Percentiles rank a stretch among this genome's conserved stretches.
Evolutionary conservation across 306 rosid genomes (phyloP).

Genomic region (Quercus robur): DNA sequence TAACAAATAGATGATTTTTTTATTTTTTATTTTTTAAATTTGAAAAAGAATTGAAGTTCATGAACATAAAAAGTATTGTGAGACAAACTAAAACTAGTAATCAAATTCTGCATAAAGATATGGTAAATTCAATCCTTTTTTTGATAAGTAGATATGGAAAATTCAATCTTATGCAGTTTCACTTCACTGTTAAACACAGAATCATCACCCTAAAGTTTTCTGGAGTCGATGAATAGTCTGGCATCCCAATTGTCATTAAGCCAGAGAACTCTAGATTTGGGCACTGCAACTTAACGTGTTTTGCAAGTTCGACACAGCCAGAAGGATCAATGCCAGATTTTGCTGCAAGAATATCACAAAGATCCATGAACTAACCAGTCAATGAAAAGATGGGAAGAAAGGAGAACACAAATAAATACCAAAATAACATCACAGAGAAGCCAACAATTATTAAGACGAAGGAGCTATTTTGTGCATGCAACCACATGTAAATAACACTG

Average conservation of each 20-base stretch:
- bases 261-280: slow-evolving; percentile 49
- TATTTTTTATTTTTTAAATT: too few species aligned
- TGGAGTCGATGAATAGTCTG: slow-evolving; percentile 49
- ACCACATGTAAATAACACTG: background rate
- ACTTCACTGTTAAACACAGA: background rate
- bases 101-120: background rate
- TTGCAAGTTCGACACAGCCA: slow-evolving; percentile 39
- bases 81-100: background rate
- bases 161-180: slow-evolving; percentile 5
- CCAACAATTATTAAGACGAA: background rate
- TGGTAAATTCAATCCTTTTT: background rate
- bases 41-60: background rate
- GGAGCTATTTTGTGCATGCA: background rate
- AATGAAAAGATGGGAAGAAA: background rate
- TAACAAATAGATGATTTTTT: background rate
- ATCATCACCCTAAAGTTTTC: slow-evolving; percentile 43
- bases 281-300: slow-evolving; percentile 42
- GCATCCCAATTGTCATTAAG: slow-evolving; percentile 60
- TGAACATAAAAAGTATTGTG: background rate
- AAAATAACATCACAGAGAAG: background rate
- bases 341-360: slow-evolving; percentile 28
- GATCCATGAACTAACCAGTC: slow-evolving; percentile 6
- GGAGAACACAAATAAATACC: background rate
- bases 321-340: slow-evolving; percentile 51
- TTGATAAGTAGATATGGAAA: slow-evolving; percentile 1